Percentiles rank a stretch among this genome's conserved stretches.
phyloP scores from a whole-genome alignment of 2,329 filamentous ascomycete species.

The Mollisia scopiformis region DNA sequence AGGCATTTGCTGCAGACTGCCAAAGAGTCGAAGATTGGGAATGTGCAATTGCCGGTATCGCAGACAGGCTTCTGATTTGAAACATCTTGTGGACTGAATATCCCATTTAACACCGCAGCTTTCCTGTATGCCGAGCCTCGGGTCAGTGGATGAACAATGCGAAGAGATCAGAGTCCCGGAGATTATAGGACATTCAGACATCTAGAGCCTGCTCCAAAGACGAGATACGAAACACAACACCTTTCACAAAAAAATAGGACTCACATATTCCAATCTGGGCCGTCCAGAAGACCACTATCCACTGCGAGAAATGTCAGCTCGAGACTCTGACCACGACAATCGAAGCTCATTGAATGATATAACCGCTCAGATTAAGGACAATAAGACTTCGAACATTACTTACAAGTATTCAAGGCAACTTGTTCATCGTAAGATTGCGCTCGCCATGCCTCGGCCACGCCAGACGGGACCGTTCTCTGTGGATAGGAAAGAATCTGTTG shows the following conservation, averaged over 20 bases:
- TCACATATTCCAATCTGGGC: slow-evolving; percentile 3
- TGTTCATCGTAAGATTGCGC: slow-evolving; percentile 6
- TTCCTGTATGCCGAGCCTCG: no score
- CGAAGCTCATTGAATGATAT: no score
- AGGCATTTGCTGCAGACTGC: slow-evolving; percentile 11
- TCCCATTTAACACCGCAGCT: slow-evolving; percentile 9
- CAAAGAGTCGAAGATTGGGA: slow-evolving; percentile 8
- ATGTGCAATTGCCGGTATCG: slow-evolving; percentile 5
- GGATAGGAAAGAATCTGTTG: slow-evolving; percentile 9
- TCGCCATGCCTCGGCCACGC: not conserved
- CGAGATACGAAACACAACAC: not conserved
- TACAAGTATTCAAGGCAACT: slow-evolving; percentile 5
- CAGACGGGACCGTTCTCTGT: not conserved
- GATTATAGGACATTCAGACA: no score
- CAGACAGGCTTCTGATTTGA: not conserved
- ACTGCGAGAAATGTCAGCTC: not conserved
- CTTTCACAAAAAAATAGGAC: not conserved
- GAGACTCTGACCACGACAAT: no score
- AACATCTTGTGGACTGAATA: slow-evolving; percentile 6
- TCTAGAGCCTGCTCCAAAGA: no score
- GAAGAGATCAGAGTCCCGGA: not conserved
- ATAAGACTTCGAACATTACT: no score
- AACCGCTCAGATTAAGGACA: no score
- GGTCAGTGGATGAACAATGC: no score
- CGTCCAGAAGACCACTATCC: slow-evolving; percentile 4